These are phyloP conservation scores for Chionographis japonica DNA, from an alignment of 106 monocot species.

Conservation along the genomic window DNA sequence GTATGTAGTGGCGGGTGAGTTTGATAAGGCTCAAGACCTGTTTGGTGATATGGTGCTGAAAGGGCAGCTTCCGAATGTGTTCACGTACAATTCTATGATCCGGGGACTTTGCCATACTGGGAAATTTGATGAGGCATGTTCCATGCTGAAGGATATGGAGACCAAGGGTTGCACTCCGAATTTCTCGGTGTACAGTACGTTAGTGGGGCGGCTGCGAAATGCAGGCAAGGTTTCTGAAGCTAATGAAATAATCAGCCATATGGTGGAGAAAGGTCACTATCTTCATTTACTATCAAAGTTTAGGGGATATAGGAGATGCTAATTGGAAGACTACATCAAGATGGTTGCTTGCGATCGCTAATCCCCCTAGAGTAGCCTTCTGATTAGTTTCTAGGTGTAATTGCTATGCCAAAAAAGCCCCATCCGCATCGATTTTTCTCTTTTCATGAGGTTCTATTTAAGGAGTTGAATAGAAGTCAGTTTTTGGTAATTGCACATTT, in stretches of 20 bases:
- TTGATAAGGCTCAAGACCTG: conserved; percentile 52
- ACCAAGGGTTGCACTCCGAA: conserved; percentile 68
- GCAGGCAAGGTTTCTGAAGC: conserved; percentile 66
- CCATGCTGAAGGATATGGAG: conserved; percentile 72
- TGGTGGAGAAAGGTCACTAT: conserved; percentile 85
- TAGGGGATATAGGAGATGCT: conserved; percentile 64
- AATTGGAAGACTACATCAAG: background rate
- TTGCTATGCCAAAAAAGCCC: too few species aligned
- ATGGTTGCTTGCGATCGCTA: too few species aligned
- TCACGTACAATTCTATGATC: conserved; percentile 92
- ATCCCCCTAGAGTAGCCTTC: too few species aligned
- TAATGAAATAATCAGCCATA: conserved; percentile 54
- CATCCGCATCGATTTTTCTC: too few species aligned
- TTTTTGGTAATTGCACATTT: too few species aligned
- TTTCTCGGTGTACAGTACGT: conserved; percentile 69
- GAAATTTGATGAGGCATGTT: conserved; percentile 68
- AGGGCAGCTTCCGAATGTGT: conserved; percentile 86
- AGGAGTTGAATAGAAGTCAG: too few species aligned
- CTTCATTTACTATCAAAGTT: conserved; percentile 72
- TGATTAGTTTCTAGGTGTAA: too few species aligned
- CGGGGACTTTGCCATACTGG: conserved; percentile 64
- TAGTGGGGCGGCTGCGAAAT: conserved; percentile 59
- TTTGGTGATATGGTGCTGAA: conserved; percentile 65
- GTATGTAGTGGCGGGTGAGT: conserved; percentile 55
- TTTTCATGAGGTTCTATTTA: too few species aligned